Base-by-base conservation (phyloP, 2,329 filamentous ascomycete genomes). In the Chaetomium sp. region DNA sequence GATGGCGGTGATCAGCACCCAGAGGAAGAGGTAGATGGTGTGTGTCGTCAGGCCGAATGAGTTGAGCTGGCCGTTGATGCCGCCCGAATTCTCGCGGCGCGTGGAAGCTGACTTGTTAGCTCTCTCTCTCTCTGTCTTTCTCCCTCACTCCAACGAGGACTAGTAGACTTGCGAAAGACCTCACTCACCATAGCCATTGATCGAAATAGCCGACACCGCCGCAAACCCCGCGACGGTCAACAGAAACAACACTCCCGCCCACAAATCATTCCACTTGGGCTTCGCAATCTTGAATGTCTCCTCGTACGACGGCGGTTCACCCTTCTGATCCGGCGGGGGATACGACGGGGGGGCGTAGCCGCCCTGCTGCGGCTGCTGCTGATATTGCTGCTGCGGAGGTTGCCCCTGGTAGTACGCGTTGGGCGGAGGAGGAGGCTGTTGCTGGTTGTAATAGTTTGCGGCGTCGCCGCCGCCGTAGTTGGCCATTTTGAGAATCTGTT, bases 191-290 rank as follows among this genome's bases (percentile, higher is more conserved):
- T 95, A 96, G 52, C 88, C 88, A 61, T 87, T 80, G 41, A 96
- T 82, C 0, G 85, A 77, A 37, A 95, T 76, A 3, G 78, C 91
- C 6, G 87, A 91, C 49, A 96, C 84, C 7, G 81, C 90, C 8
- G 83, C 79, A 65, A 88, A 96, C 11, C 89, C 91, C 35, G 61
- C 63, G 48, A 65, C 64, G 10, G 62, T 65, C 14, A 63, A 50
- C 9, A 69, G 32, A 50, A 68, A 69, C 53, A 96, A 74, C 42
- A 95, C 74, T 4, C 87, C 91, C 3, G 91, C 91, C 92, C 91
- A 96, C 33, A 88, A 68, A 69, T 97, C 92, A 66, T 96, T 89
- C 73, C 80, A 96, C 70, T 92, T 95, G n/a, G 90, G 90, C 61
- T 76, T 85, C 51, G 89, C 81, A 52, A 96, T 71, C 71, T 86